Evolutionary conservation across 495 filamentous ascomycete species (phyloP).

Genomic region (Chaetomium fimeti): DNA sequence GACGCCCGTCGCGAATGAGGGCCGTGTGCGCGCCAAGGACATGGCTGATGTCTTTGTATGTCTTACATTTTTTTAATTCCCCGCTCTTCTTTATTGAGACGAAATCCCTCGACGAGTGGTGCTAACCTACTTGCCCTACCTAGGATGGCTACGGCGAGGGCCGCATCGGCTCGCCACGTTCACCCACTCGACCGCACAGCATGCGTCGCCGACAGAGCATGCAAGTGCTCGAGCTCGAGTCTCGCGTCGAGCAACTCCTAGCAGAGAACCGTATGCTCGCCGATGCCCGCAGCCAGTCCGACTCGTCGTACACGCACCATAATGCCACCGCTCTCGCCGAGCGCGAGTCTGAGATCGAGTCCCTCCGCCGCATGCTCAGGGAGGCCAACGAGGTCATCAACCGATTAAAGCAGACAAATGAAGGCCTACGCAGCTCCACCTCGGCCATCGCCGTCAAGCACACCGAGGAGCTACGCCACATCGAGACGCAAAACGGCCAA

Average conservation of each 20-base stretch:
- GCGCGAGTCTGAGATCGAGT: slow-evolving; percentile 75
- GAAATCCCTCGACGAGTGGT: slow-evolving; percentile 6
- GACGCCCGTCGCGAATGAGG: slow-evolving; percentile 74
- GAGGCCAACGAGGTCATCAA: slow-evolving; percentile 79
- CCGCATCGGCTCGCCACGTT: slow-evolving; percentile 79
- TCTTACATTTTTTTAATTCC: slow-evolving; percentile 31
- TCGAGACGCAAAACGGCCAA: slow-evolving; percentile 57
- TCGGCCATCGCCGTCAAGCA: slow-evolving; percentile 71
- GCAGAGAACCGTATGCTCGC: slow-evolving; percentile 76
- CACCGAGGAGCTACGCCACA: slow-evolving; percentile 57
- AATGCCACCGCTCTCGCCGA: slow-evolving; percentile 54
- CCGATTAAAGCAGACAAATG: slow-evolving; percentile 69
- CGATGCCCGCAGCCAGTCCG: slow-evolving; percentile 67
- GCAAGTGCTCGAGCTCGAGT: slow-evolving; percentile 83
- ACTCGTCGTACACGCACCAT: slow-evolving; percentile 48
- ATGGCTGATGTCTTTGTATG: slow-evolving; percentile 96
- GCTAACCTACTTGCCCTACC: slow-evolving; percentile 28
- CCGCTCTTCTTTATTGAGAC: too few species aligned
- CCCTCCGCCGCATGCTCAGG: slow-evolving; percentile 70
- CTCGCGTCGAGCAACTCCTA: slow-evolving; percentile 71
- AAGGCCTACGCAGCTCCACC: slow-evolving; percentile 73
- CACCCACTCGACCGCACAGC: slow-evolving; percentile 92
- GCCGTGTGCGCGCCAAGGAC: slow-evolving; percentile 75
- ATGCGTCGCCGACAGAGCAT: slow-evolving; percentile 93
- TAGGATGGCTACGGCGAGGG: slow-evolving; percentile 95